Evolutionary conservation across 2,329 filamentous ascomycete genomes (phyloP).

Genomic region (Pyrenochaeta sp.): DNA sequence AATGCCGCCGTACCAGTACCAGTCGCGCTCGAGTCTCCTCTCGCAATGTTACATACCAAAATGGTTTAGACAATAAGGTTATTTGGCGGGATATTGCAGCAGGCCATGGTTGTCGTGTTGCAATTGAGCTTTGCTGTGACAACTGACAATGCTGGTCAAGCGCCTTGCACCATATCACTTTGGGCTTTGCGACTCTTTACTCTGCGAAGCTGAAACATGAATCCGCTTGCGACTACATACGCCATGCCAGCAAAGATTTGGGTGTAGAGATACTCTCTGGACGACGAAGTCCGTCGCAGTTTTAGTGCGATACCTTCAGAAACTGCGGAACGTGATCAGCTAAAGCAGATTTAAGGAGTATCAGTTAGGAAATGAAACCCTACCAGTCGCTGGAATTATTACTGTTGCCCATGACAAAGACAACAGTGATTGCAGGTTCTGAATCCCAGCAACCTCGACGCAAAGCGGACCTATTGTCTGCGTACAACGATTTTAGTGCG

Average conservation of each 20-base stretch:
- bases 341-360: background rate
- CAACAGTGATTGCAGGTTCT: constrained; percentile 51
- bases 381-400: constrained; percentile 48
- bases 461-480: constrained; percentile 52
- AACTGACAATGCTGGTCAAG: background rate
- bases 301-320: constrained; percentile 54
- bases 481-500: constrained; percentile 1
- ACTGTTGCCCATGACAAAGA: constrained; percentile 50
- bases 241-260: constrained; percentile 50
- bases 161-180: background rate
- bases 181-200: constrained; percentile 9
- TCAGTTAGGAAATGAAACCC: constrained; percentile 8
- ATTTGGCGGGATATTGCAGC: background rate
- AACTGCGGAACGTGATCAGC: constrained; percentile 4
- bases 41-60: too few relatives aligned
- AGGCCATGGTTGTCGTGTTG: background rate
- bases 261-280: constrained; percentile 46
- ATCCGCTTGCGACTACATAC: constrained; percentile 44
- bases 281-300: constrained; percentile 37
- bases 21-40: too few relatives aligned
- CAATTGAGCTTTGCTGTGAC: background rate
- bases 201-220: constrained; percentile 33
- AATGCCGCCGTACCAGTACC: too few relatives aligned
- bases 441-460: constrained; percentile 53
- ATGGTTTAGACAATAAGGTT: too few relatives aligned